Conservation (phyloP, 2,329 filamentous ascomycete genomes). For the Mollisia scopiformis region DNA sequence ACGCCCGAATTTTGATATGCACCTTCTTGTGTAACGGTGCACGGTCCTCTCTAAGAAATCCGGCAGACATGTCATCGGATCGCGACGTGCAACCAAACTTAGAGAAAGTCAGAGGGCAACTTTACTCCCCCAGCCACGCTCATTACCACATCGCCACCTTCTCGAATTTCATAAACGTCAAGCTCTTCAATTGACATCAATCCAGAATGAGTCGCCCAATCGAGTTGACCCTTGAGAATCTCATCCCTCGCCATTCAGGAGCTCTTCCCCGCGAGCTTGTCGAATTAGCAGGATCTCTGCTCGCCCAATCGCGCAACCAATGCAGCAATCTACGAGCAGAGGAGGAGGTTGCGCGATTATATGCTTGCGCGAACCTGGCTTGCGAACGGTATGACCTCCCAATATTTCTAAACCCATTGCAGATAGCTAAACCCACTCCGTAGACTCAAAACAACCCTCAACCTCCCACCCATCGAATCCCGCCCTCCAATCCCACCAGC, state of each 20-base stretch:
- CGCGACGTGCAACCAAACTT: too few relatives aligned
- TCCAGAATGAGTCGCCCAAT: slow-evolving; percentile 71
- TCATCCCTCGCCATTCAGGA: slow-evolving; percentile 73
- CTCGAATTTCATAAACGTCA: background rate
- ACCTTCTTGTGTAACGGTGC: too few relatives aligned
- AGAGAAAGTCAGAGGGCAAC: too few relatives aligned
- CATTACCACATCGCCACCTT: too few relatives aligned
- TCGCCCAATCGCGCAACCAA: slow-evolving; percentile 79
- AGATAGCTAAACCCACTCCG: background rate
- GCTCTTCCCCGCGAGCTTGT: slow-evolving; percentile 70
- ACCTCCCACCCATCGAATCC: slow-evolving; percentile 76
- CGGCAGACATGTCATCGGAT: too few relatives aligned
- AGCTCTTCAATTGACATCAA: background rate
- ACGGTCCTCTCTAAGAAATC: too few relatives aligned
- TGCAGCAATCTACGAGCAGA: slow-evolving; percentile 80
- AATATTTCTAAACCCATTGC: background rate
- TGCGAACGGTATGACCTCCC: slow-evolving; percentile 70
- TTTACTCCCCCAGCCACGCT: too few relatives aligned
- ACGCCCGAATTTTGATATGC: too few relatives aligned
- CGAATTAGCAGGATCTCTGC: slow-evolving; percentile 71
- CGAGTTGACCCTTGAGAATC: slow-evolving; percentile 71
- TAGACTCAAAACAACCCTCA: slow-evolving; percentile 75
- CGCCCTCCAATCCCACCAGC: slow-evolving; percentile 78
- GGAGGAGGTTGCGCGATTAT: slow-evolving; percentile 83
- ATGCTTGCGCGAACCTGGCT: slow-evolving; percentile 86